These are phyloP conservation scores for Pyrenophora graminea DNA, from an alignment of 2,329 filamentous ascomycete species.

Conservation along the genomic window DNA sequence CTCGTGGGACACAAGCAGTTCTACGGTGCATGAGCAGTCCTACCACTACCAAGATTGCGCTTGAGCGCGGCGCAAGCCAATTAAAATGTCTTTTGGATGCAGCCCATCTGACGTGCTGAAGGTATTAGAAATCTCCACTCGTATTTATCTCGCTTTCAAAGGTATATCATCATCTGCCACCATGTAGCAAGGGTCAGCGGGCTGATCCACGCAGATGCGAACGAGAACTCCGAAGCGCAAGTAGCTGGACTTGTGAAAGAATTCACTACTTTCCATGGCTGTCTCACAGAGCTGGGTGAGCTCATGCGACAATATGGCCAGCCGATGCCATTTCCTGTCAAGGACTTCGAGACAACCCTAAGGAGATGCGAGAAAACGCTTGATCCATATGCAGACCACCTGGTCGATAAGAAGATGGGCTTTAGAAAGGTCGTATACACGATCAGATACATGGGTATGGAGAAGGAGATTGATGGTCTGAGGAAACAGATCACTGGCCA, in stretches of 20 bases:
- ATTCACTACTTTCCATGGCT: constrained; percentile 36
- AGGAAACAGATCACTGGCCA: constrained; percentile 36
- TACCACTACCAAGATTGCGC: constrained; percentile 25
- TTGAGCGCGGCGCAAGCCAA: constrained; percentile 31
- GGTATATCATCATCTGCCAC: constrained; percentile 20
- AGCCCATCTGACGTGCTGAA: constrained; percentile 39
- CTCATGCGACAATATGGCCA: constrained; percentile 42
- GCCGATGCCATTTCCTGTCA: constrained; percentile 35
- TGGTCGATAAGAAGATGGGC: constrained; percentile 40
- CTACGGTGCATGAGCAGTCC: constrained; percentile 29
- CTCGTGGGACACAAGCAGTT: constrained; percentile 6
- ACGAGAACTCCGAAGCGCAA: constrained; percentile 41
- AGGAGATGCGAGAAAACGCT: constrained; percentile 35
- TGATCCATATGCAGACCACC: constrained; percentile 34
- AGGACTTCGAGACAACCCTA: constrained; percentile 39
- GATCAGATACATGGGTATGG: constrained; percentile 41
- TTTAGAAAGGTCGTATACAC: constrained; percentile 37
- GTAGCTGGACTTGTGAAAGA: constrained; percentile 39
- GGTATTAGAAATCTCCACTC: constrained; percentile 37
- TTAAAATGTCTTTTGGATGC: constrained; percentile 38
- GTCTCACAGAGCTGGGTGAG: constrained; percentile 33
- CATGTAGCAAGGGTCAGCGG: not conserved
- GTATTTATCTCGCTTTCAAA: constrained; percentile 42
- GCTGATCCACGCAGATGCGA: constrained; percentile 35
- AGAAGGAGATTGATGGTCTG: constrained; percentile 39